These are phyloP conservation scores for Cucurbita argyrosperma DNA, from an alignment of 306 rosid genomes.

Conservation along the genomic window DNA sequence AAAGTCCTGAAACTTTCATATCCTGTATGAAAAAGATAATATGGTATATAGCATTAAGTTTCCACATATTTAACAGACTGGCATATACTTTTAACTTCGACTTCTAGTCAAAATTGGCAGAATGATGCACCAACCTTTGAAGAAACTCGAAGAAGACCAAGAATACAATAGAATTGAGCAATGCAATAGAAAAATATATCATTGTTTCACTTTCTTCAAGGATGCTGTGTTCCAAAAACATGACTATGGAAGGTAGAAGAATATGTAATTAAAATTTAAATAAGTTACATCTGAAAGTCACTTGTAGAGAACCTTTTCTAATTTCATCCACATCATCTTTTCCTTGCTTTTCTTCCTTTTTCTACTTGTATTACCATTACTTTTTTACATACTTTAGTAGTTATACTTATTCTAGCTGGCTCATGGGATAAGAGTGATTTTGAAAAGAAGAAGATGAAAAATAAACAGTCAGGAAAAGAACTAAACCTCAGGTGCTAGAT, in stretches of 20 bases:
- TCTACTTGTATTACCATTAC: background rate
- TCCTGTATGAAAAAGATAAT: background rate
- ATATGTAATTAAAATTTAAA: background rate
- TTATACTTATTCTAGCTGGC: background rate
- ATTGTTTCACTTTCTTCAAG: background rate
- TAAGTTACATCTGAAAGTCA: background rate
- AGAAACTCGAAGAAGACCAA: background rate
- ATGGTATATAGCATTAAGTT: background rate
- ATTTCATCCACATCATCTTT: background rate
- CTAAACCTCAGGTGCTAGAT: constrained; percentile 88
- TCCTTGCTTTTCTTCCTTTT: background rate
- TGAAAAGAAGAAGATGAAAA: constrained; percentile 2
- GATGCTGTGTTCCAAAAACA: background rate
- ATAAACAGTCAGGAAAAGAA: background rate
- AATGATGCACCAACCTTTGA: background rate
- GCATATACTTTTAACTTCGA: too few species aligned
- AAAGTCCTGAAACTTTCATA: background rate
- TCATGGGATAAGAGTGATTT: background rate
- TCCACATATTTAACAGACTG: background rate
- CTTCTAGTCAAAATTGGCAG: background rate
- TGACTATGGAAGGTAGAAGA: background rate
- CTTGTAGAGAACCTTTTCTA: background rate
- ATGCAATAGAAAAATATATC: background rate
- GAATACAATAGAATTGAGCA: background rate
- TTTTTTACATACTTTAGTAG: background rate